Base-by-base conservation (phyloP, 306 rosid species). In the Castanea mollissima region DNA sequence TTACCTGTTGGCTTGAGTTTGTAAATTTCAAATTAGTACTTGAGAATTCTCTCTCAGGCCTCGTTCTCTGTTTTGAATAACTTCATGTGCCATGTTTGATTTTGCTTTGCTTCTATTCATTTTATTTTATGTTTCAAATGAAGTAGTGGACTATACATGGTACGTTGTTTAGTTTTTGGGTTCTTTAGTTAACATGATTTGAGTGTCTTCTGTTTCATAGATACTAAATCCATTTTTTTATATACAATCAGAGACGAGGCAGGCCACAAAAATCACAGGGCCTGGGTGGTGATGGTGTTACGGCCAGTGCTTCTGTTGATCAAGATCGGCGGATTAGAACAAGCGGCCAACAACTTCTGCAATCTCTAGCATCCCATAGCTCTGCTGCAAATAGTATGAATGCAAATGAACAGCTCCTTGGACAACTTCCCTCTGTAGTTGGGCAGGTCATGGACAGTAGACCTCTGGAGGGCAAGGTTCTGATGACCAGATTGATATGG, bases 291-390 rank as follows among this genome's bases (percentile, higher is more conserved):
- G 91, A 74, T 71, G 82, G 78, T 68, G 94, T 87, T 81, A 88
- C 89, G 29, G 80, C 91, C 35, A 85, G 92, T 84, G 76, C 87
- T 84, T 81, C 91, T 77, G 69, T 64, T 34, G 82, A 81, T 76
- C 91, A 87, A 76, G 81, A 76, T 85, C 91, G 84, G 63, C 92
- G 80, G 83, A 31, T 81, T 25, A 58, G 70, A 74, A 80, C 82
- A 76, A 82, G 84, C 65, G 84, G 88, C 76, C 96, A 89, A 85
- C 92, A 90, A 81, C 72, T 91, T 69, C 88, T 87, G 84, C 92
- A 89, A 81, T 79, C 89, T 65, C 90, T 89, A 44, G 87, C 89
- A 25, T 76, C 91, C 56, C 82, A 76, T 77, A 88, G 83, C 81
- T 84, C 94, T 87, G 76, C 85, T 74, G 75, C 70, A 65, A 81